Base-by-base conservation (phyloP, 2,329 filamentous ascomycete species). In the Nigrospora sphaerica region DNA sequence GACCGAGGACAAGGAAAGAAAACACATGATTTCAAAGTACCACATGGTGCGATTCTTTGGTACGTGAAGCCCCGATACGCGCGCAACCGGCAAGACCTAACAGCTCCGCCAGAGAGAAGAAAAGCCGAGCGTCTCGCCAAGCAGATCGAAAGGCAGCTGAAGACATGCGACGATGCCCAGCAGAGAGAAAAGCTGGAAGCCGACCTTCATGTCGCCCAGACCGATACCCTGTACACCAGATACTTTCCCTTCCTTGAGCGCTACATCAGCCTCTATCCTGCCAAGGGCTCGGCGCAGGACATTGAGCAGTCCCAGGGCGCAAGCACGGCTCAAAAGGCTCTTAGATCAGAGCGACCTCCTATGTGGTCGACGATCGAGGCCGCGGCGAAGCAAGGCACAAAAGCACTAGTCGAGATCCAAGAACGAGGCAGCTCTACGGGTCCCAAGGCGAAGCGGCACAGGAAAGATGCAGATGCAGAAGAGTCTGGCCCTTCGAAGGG, bases 11-110 rank as follows among this genome's bases (percentile, higher is more conserved):
- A 83, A 81, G 66, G 75, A 74, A 59, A 75, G 80, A 54, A 75
- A 75, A 55, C 74, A 80, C 49, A 88, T 91, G 78, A 89, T 91
- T 51, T 73, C 73, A 43, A 86, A 83, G 63, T 93, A 90, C 57
- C 87, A 92, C 62, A 91, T 88, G 78, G 80, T 92, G 43, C 74
- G 88, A 28, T 93, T 93, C 62, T 92, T 92, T 65, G 88, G 87
- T 86, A 71, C 44, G 75, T 28, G 23, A 7, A 9, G 23, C 23
- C 23, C 23, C 6, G 5, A 28, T 9, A 10, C 23, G 23, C 23
- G 23, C 23, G 11, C 14, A 37, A 13, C 32, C 32, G 31, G 44
- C 34, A 4, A 36, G 6, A 11, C 13, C 16, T 36, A 12, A 36
- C 34, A 4, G 12, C 13, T 12, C 45, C 48, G 50, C 49, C 51